Conservation (phyloP, 345 rosid species). For the Abelmoschus esculentus region DNA sequence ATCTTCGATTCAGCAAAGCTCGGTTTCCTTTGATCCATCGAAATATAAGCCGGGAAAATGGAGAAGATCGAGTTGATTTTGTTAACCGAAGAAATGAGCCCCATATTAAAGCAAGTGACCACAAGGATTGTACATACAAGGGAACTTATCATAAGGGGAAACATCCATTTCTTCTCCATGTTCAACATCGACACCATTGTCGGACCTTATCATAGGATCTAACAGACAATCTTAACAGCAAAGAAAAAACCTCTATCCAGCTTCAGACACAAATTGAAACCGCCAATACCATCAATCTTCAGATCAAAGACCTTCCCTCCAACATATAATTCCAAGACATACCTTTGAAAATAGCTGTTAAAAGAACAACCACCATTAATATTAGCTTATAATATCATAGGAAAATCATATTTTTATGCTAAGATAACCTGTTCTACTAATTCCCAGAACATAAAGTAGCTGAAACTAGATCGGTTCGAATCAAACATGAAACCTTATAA, state of each 20-base stretch:
- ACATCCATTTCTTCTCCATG: constrained; percentile 96
- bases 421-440: neutral
- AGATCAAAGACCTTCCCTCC: constrained; percentile 5
- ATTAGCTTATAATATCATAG: constrained; percentile 2
- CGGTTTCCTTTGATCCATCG: constrained; percentile 35
- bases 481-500: neutral
- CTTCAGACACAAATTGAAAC: neutral
- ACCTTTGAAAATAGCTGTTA: constrained; percentile 19
- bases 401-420: neutral
- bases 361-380: constrained; percentile 19
- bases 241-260: neutral
- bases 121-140: constrained; percentile 67
- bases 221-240: neutral
- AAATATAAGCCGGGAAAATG: constrained; percentile 45
- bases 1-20: constrained; percentile 61
- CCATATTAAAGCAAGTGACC: constrained; percentile 89
- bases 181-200: constrained; percentile 56
- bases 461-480: constrained; percentile 11
- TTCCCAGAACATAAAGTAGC: constrained; percentile 5
- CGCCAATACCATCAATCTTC: neutral
- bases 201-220: constrained; percentile 32
- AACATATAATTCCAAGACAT: constrained; percentile 2
- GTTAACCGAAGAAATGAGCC: constrained; percentile 58
- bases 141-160: constrained; percentile 83
- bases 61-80: constrained; percentile 65